phyloP scores from a whole-genome alignment of 257 asterid species.

The Solanum acaule region DNA sequence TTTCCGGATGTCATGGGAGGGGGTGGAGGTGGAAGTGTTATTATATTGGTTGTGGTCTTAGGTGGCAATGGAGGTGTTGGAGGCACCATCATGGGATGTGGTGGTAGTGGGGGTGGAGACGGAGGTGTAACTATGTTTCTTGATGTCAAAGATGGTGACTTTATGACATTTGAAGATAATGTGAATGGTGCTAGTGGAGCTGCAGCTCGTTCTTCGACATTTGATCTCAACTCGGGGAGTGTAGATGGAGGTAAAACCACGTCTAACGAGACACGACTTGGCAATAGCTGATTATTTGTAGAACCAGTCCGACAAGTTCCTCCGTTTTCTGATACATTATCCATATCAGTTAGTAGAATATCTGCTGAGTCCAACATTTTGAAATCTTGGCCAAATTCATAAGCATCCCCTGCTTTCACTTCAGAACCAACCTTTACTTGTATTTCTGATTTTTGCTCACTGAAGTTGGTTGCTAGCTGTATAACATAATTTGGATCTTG shows the following conservation, averaged over 20 bases:
- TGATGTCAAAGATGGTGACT: constrained; percentile 1
- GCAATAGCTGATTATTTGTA: neutral
- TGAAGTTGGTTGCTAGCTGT: constrained; percentile 11
- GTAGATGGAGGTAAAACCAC: constrained; percentile 14
- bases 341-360: constrained; percentile 1
- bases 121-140: neutral
- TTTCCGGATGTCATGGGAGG: neutral
- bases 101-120: constrained; percentile 10
- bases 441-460: neutral
- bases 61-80: neutral
- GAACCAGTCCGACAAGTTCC: constrained; percentile 5
- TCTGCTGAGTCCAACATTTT: constrained; percentile 8
- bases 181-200: neutral
- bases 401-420: constrained; percentile 1
- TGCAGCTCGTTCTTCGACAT: neutral
- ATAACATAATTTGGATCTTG: constrained; percentile 28
- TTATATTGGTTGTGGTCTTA: neutral
- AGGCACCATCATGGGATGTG: neutral
- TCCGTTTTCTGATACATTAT: neutral
- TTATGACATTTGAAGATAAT: neutral
- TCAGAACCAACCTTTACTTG: constrained; percentile 8
- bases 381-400: neutral
- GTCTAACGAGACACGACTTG: constrained; percentile 6
- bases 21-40: constrained; percentile 11
- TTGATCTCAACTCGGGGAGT: constrained; percentile 15